These are phyloP conservation scores for Chiua virens DNA, from an alignment of 768 basidiomycete genomes.

Conservation along the genomic window DNA sequence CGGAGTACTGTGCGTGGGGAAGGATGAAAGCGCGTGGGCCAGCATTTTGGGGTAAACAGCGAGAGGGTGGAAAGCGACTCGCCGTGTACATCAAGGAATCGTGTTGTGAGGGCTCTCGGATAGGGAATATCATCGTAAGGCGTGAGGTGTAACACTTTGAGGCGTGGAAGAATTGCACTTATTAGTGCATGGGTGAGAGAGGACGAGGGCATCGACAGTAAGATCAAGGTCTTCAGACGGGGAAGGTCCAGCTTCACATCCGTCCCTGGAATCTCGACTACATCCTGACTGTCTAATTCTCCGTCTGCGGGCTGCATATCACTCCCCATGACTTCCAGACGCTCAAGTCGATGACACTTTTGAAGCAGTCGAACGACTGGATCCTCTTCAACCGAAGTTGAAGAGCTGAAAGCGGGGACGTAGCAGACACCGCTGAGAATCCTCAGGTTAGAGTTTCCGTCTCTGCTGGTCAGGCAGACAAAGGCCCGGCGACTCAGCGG, in stretches of 20 bases:
- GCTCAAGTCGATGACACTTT: constrained; percentile 55
- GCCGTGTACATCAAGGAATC: constrained; percentile 63
- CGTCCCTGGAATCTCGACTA: constrained; percentile 21
- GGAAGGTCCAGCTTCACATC: constrained; percentile 50
- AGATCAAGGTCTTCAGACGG: constrained; percentile 54
- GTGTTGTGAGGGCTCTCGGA: constrained; percentile 55
- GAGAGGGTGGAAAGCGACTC: constrained; percentile 55
- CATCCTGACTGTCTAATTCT: constrained; percentile 30
- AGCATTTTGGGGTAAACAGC: constrained; percentile 67
- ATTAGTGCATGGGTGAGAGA: constrained; percentile 62
- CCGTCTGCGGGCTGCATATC: constrained; percentile 56
- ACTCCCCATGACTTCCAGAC: constrained; percentile 61
- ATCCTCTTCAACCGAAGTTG: constrained; percentile 41
- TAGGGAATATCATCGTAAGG: constrained; percentile 70
- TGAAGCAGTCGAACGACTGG: constrained; percentile 58
- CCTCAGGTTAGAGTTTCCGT: constrained; percentile 49
- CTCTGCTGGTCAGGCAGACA: constrained; percentile 49
- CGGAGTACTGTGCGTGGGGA: constrained; percentile 50
- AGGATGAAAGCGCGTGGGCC: constrained; percentile 60
- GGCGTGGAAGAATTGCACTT: constrained; percentile 56
- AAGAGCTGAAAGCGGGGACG: constrained; percentile 32
- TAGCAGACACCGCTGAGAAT: constrained; percentile 58
- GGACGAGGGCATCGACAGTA: constrained; percentile 68
- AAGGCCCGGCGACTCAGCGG: constrained; percentile 61
- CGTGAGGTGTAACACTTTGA: constrained; percentile 66